Percentiles rank a stretch among this genome's conserved stretches.
Conservation (phyloP, 169 alveolate species). For the Plasmodium gonderi region DNA sequence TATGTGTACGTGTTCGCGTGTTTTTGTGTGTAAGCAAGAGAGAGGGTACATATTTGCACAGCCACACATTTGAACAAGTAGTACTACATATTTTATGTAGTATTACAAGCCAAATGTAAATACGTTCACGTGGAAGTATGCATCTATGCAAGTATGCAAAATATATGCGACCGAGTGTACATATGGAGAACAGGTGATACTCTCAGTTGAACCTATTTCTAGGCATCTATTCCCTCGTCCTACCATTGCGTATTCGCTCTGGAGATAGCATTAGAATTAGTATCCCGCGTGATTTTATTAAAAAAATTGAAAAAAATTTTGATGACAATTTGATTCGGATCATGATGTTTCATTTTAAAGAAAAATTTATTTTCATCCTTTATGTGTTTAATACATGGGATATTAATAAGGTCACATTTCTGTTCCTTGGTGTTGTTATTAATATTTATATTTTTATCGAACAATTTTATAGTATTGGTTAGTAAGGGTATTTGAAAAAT, state of each 20-base stretch:
- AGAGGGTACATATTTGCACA: no score
- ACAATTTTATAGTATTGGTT: slow-evolving; percentile 29
- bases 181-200: no score
- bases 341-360: slow-evolving; percentile 20
- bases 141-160: neutral
- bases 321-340: slow-evolving; percentile 37
- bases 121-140: neutral
- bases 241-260: slow-evolving; percentile 43
- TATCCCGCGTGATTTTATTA: neutral
- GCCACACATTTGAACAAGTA: no score
- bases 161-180: no score
- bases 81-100: no score
- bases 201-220: no score
- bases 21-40: no score
- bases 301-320: slow-evolving; percentile 28
- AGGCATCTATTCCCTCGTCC: no score
- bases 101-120: no score
- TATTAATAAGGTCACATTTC: neutral
- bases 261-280: neutral
- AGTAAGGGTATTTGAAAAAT: slow-evolving; percentile 35
- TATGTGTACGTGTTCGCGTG: no score
- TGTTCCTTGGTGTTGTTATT: neutral
- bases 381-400: neutral
- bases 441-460: slow-evolving; percentile 2
- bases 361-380: slow-evolving; percentile 40